These are phyloP conservation scores for Diaporthe sp. DNA, from an alignment of 2,329 filamentous ascomycete genomes.

Conservation along the genomic window DNA sequence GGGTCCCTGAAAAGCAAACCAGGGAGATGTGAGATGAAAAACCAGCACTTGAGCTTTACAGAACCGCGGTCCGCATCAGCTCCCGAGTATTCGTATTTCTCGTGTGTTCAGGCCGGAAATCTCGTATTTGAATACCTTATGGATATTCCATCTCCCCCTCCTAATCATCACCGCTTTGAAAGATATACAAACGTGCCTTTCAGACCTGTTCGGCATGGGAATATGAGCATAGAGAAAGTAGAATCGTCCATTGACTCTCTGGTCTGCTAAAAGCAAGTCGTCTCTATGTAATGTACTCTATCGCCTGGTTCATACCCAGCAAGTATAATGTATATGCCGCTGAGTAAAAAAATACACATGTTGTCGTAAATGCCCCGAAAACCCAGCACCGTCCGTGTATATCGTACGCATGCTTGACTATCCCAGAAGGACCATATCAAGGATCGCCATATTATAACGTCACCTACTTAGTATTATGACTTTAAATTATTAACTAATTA, in stretches of 20 bases:
- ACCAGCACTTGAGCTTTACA: not conserved
- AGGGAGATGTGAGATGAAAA: too few relatives aligned
- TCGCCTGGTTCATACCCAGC: slow-evolving; percentile 8
- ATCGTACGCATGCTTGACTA: not conserved
- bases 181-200: not conserved
- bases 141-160: not conserved
- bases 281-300: slow-evolving; percentile 15
- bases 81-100: not conserved
- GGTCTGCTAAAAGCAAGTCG: not conserved
- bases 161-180: not conserved
- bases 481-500: too few relatives aligned
- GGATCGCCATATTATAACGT: too few relatives aligned
- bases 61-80: not conserved
- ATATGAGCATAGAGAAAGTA: not conserved
- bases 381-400: not conserved
- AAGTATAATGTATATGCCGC: slow-evolving; percentile 26
- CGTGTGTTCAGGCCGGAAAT: not conserved
- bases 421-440: not conserved
- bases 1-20: too few relatives aligned
- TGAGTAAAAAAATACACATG: slow-evolving; percentile 7
- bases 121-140: not conserved
- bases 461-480: too few relatives aligned
- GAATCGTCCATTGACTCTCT: not conserved
- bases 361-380: not conserved
- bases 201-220: not conserved